A percentile compares a stretch with the other conserved stretches of the same genome.
These are phyloP conservation scores for Rhizopogon rudus DNA, from an alignment of 768 basidiomycete species.

Conservation along the genomic window DNA sequence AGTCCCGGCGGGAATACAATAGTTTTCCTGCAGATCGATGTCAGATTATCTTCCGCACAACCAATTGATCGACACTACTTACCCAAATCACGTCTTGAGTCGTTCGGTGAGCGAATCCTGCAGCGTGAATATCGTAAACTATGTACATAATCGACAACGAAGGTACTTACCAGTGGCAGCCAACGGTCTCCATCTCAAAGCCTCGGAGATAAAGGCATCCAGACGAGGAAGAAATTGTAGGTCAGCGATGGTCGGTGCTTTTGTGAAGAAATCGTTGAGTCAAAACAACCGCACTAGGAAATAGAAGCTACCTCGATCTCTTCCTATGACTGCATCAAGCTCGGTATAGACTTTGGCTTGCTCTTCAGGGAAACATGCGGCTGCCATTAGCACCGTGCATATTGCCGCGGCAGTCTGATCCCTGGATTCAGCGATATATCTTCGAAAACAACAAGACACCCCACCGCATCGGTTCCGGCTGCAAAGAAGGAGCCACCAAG, in stretches of 20 bases:
- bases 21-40: conserved; percentile 12
- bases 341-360: conserved; percentile 46
- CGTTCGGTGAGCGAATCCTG: conserved; percentile 54
- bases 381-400: conserved; percentile 43
- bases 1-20: conserved; percentile 18
- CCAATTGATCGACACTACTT: not conserved
- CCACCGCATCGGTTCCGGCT: conserved; percentile 51
- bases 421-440: not conserved
- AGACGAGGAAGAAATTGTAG: conserved; percentile 28
- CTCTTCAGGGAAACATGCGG: conserved; percentile 43
- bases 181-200: conserved; percentile 29
- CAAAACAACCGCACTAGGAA: not conserved
- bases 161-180: conserved; percentile 21
- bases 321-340: conserved; percentile 45
- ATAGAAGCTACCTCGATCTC: conserved; percentile 14
- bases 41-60: not conserved
- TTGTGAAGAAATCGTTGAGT: not conserved
- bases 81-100: conserved; percentile 61
- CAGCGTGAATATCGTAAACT: not conserved
- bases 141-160: not conserved
- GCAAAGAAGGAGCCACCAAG: conserved; percentile 55
- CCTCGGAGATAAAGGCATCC: conserved; percentile 31
- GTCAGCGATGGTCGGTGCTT: conserved; percentile 35
- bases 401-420: conserved; percentile 43
- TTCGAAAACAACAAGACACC: not conserved